These are phyloP conservation scores for Brassica carinata DNA, from an alignment of 345 rosid species.

Conservation along the genomic window DNA sequence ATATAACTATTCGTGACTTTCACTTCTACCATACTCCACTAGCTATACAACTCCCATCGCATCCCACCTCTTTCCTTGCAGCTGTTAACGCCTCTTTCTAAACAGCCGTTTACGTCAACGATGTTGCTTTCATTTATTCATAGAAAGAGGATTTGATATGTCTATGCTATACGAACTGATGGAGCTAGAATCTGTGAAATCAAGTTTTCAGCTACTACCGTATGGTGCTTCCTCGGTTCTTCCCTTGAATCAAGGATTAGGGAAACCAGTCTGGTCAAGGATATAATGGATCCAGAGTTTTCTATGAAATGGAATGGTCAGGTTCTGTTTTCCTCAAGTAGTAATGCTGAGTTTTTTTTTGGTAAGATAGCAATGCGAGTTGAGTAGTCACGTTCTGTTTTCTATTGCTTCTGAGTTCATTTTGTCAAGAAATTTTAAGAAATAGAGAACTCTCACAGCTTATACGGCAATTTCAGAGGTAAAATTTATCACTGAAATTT, in stretches of 20 bases:
- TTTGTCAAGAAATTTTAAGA: conserved; percentile 46
- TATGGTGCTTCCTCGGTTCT: conserved; percentile 45
- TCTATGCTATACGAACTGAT: conserved; percentile 53
- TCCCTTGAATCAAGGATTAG: conserved; percentile 47
- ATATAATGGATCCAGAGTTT: no score
- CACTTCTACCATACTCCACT: no score
- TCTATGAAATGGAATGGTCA: conserved; percentile 32
- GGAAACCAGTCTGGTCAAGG: conserved; percentile 41
- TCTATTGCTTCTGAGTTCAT: no score
- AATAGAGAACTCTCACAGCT: conserved; percentile 48
- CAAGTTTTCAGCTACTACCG: conserved; percentile 27
- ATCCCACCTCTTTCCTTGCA: no score
- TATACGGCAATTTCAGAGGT: conserved; percentile 69
- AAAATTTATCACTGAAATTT: conserved; percentile 6
- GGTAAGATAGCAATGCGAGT: conserved; percentile 23
- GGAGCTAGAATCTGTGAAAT: conserved; percentile 48
- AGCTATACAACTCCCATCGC: no score
- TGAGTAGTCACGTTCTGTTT: conserved; percentile 57
- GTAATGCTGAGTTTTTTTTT: conserved; percentile 19
- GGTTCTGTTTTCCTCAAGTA: conserved; percentile 48
- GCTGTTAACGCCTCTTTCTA: no score
- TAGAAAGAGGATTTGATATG: conserved; percentile 52
- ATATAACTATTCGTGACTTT: no score
- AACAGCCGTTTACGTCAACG: no score
- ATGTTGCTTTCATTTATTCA: conserved; percentile 1